Percentiles rank a stretch among this genome's conserved stretches.
Evolutionary conservation across 768 basidiomycete genomes (phyloP).

Genomic region (Boletus vermiculosoides): DNA sequence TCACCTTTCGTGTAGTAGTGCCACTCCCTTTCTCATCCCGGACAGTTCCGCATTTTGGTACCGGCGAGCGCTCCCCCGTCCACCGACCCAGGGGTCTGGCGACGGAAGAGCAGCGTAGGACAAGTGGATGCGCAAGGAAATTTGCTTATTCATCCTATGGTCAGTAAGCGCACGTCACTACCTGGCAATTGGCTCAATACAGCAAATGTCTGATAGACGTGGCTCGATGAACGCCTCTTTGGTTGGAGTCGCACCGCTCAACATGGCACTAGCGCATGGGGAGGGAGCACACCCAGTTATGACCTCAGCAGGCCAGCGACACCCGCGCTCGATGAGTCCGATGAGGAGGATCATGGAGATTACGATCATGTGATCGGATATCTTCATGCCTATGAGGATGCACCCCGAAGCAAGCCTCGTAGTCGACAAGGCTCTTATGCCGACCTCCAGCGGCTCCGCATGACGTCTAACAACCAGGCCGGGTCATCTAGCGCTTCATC

Average conservation of each 20-base stretch:
- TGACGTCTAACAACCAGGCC: slow-evolving; percentile 24
- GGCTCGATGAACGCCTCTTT: slow-evolving; percentile 92
- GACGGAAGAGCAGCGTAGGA: slow-evolving; percentile 75
- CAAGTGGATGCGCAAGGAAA: slow-evolving; percentile 85
- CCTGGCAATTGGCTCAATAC: neutral
- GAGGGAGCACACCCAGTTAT: slow-evolving; percentile 51
- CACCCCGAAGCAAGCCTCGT: slow-evolving; percentile 42
- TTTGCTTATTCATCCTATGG: slow-evolving; percentile 86
- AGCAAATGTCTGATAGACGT: slow-evolving; percentile 46
- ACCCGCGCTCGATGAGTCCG: slow-evolving; percentile 77
- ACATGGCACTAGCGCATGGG: slow-evolving; percentile 88
- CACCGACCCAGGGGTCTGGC: slow-evolving; percentile 70
- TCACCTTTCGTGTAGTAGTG: slow-evolving; percentile 1
- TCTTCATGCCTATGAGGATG: slow-evolving; percentile 52
- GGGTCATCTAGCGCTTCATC: slow-evolving; percentile 13
- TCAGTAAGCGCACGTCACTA: slow-evolving; percentile 34
- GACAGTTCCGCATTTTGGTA: slow-evolving; percentile 72
- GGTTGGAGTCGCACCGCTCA: slow-evolving; percentile 82
- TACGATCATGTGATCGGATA: slow-evolving; percentile 85
- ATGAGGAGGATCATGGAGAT: slow-evolving; percentile 87
- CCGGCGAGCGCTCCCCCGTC: slow-evolving; percentile 85
- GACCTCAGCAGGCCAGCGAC: slow-evolving; percentile 64
- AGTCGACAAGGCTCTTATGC: slow-evolving; percentile 76
- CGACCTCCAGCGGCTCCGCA: slow-evolving; percentile 70
- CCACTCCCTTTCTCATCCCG: slow-evolving; percentile 1